Evolutionary conservation across 768 basidiomycete species (phyloP).

Genomic region (Russula vinacea): DNA sequence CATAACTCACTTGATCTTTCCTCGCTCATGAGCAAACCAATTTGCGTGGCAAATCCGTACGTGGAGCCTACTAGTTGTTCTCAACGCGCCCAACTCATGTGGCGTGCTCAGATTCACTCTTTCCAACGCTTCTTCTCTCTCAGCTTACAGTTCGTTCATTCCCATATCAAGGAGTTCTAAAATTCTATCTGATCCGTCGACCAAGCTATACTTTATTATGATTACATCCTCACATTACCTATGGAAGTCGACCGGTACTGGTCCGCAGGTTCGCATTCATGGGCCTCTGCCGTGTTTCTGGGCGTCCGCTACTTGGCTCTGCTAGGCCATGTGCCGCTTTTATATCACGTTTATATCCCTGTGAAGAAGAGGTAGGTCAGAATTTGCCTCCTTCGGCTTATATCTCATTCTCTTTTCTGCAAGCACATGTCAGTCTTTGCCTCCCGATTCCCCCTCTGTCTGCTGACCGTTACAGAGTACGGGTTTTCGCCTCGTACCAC

Average conservation of each 20-base stretch:
- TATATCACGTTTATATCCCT: constrained; percentile 7
- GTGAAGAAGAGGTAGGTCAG: background rate
- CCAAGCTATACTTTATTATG: constrained; percentile 41
- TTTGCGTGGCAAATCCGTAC: background rate
- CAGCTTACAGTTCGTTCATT: constrained; percentile 3
- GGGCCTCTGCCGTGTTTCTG: constrained; percentile 29
- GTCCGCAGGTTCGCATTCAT: constrained; percentile 30
- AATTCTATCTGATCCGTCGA: background rate
- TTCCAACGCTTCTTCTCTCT: background rate
- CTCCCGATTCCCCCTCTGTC: background rate
- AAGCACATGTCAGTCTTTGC: constrained; percentile 4
- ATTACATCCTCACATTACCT: constrained; percentile 46
- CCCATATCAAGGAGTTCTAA: background rate
- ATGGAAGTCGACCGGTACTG: constrained; percentile 47
- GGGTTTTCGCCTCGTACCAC: background rate
- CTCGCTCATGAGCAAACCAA: background rate
- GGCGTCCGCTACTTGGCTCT: constrained; percentile 32
- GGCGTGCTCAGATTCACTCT: background rate
- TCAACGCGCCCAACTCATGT: background rate
- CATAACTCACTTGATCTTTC: background rate
- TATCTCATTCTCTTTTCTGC: background rate
- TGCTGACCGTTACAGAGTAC: background rate
- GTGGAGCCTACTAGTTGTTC: background rate
- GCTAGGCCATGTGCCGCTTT: constrained; percentile 30
- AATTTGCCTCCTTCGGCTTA: background rate